phyloP scores from a whole-genome alignment of 2,329 filamentous ascomycete genomes.

The Aureobasidium namibiae region DNA sequence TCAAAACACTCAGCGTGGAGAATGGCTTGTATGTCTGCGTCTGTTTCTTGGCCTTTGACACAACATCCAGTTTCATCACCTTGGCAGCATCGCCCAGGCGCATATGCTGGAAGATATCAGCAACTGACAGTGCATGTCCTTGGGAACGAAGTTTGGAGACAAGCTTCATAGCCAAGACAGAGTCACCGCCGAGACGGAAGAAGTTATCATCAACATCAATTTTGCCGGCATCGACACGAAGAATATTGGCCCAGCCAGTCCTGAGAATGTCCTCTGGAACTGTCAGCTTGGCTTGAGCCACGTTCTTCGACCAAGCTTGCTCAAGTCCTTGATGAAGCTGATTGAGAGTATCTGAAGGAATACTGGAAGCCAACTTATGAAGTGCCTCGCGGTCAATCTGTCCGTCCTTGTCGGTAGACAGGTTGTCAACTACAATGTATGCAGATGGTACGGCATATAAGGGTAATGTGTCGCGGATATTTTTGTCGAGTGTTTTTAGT shows the following conservation, averaged over 20 bases:
- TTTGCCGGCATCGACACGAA: constrained; percentile 37
- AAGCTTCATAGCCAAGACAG: constrained; percentile 53
- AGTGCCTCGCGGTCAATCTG: constrained; percentile 28
- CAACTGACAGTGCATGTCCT: constrained; percentile 44
- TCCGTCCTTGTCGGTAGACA: constrained; percentile 23
- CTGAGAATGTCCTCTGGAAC: constrained; percentile 33
- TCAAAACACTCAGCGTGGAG: constrained; percentile 37
- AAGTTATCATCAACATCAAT: constrained; percentile 51
- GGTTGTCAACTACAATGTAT: constrained; percentile 34
- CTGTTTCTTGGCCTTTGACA: constrained; percentile 12
- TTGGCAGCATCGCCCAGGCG: constrained; percentile 46
- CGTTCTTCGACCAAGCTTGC: constrained; percentile 28
- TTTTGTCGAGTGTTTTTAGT: constrained; percentile 36
- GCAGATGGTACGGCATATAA: constrained; percentile 40
- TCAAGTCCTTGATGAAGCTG: constrained; percentile 19
- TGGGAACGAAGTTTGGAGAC: constrained; percentile 46
- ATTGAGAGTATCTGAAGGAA: constrained; percentile 18
- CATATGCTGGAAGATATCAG: constrained; percentile 45
- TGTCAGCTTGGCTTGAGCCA: constrained; percentile 26
- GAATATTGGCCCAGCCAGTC: constrained; percentile 41
- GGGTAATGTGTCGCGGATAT: constrained; percentile 36
- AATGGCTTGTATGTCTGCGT: constrained; percentile 38
- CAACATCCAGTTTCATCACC: constrained; percentile 33
- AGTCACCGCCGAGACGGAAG: constrained; percentile 54
- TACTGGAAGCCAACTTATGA: constrained; percentile 24